A percentile compares a stretch with the other conserved stretches of the same genome.
Conservation (phyloP, 805 yeast species). For the Saccharomyces eubayanus region DNA sequence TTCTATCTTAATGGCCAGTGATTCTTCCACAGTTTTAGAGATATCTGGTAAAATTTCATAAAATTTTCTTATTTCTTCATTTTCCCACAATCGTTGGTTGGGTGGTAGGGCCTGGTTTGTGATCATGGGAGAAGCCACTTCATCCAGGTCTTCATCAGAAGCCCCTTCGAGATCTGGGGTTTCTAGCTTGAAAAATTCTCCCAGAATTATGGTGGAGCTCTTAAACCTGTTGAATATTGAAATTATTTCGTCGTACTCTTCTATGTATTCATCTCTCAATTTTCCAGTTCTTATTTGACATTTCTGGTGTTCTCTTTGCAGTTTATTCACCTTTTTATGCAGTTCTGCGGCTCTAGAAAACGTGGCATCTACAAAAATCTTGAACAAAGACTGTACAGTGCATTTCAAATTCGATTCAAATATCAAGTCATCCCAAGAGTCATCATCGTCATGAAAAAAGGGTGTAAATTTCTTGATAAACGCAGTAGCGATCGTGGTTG, state of each 20-base stretch:
- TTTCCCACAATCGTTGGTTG: conserved; percentile 47
- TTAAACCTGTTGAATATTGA: conserved; percentile 41
- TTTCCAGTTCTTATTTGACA: conserved; percentile 64
- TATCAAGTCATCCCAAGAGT: conserved; percentile 23
- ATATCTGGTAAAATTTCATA: conserved; percentile 48
- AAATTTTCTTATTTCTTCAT: conserved; percentile 54
- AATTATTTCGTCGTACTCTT: conserved; percentile 27
- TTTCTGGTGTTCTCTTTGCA: conserved; percentile 38
- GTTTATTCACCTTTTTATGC: conserved; percentile 31
- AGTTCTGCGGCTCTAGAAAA: conserved; percentile 31
- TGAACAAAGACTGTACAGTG: conserved; percentile 33
- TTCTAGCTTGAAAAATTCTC: conserved; percentile 34
- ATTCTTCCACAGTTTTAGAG: conserved; percentile 27
- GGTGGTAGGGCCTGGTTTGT: conserved; percentile 17
- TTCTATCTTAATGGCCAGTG: conserved; percentile 6
- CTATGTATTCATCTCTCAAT: conserved; percentile 34
- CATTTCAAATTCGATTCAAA: conserved; percentile 20
- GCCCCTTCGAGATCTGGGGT: conserved; percentile 32
- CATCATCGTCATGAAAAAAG: conserved; percentile 27
- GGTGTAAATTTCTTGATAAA: conserved; percentile 43
- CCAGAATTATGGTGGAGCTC: conserved; percentile 36
- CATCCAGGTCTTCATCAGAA: conserved; percentile 19
- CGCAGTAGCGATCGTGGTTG: conserved; percentile 35
- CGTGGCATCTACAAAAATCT: conserved; percentile 37
- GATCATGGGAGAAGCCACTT: conserved; percentile 24